Evolutionary conservation across 2,329 filamentous ascomycete genomes (phyloP), one percentile per base, ranked within the genome.

Genomic region (Clonostachys rosea): DNA sequence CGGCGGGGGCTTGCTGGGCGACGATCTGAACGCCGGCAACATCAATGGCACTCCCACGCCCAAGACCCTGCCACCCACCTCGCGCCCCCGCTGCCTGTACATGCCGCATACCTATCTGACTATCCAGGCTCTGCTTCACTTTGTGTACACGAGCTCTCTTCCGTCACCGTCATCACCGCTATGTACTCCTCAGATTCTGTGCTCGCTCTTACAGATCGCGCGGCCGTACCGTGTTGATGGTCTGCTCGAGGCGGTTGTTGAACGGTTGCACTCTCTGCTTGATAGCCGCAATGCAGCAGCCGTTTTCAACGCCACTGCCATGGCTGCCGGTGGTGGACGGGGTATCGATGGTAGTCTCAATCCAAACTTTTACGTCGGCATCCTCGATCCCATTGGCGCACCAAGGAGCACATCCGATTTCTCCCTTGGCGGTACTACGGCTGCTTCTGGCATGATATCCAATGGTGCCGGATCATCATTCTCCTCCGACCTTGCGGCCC

Each of bases 251-350:
- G 90, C 90, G 1, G 89, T 95, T 2, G 89, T 97, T 10, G 91
- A 97, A 65, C 83, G 92, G 8, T 76, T 99, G 0, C 94, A 99
- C 59, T 79, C 88, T 33, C 81, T 95, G 1, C 80, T 99, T 5
- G 94, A 99, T 63, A 94, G 89, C 43, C 81, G 92, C 42, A 99
- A 97, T 56, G 92, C 94, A 0, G 94, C 94, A 0, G 94, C 94
- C 6, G 91, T 99, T 0, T 99, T 99, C 74, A 99, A 99, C 55
- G 94, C 94, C 1, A 94, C 92, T 0, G 94, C 94, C 46, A 97
- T 97, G 94, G 94, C 91, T 1, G 94, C 94, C 2, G 94, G 94
- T 11, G 91, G 94, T 24, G 94, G 94, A 1, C 83, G 91, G 43
- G 88, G 89, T 43, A 89, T 92, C 30, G 84, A 87, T 46, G 89